A percentile compares a stretch with the other conserved stretches of the same genome.
These are phyloP conservation scores for Colletotrichum cuscutae DNA, from an alignment of 2,329 filamentous ascomycete species.

Conservation along the genomic window DNA sequence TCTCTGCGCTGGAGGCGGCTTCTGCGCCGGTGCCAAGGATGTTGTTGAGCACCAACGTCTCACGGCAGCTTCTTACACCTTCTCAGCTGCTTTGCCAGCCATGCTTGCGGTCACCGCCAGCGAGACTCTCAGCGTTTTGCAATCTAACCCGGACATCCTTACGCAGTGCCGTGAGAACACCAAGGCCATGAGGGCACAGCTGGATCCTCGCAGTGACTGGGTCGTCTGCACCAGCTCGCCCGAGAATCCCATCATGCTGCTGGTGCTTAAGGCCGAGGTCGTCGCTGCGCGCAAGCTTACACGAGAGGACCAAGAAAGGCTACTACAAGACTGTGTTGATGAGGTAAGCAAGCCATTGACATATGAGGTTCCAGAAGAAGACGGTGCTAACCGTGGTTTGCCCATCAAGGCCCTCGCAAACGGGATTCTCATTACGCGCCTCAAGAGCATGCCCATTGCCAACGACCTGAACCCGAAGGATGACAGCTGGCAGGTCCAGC, in stretches of 20 bases:
- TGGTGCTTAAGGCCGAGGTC: constrained; percentile 86
- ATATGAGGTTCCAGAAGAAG: not conserved
- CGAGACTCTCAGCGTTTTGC: constrained; percentile 86
- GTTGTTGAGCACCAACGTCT: constrained; percentile 97
- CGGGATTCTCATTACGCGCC: constrained; percentile 86
- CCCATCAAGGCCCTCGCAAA: constrained; percentile 78
- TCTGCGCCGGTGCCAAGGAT: constrained; percentile 91
- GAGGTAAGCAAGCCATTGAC: constrained; percentile 74
- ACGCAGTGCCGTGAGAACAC: constrained; percentile 86
- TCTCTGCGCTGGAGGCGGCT: constrained; percentile 91
- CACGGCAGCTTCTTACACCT: constrained; percentile 91
- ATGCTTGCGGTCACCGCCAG: constrained; percentile 96
- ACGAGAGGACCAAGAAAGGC: constrained; percentile 80
- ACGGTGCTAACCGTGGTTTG: constrained; percentile 4
- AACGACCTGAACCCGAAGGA: constrained; percentile 74
- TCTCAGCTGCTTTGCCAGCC: constrained; percentile 92
- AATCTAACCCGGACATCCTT: constrained; percentile 87
- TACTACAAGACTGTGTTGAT: constrained; percentile 93
- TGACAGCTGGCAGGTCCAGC: constrained; percentile 74
- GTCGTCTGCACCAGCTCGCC: constrained; percentile 81
- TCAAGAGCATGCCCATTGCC: constrained; percentile 81
- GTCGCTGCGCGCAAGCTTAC: constrained; percentile 75
- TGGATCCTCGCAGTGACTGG: constrained; percentile 96
- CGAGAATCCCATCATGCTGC: constrained; percentile 89
- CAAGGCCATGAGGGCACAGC: constrained; percentile 83